phyloP scores from a whole-genome alignment of 2,329 filamentous ascomycete species.

The Chrysoporthe puriensis region DNA sequence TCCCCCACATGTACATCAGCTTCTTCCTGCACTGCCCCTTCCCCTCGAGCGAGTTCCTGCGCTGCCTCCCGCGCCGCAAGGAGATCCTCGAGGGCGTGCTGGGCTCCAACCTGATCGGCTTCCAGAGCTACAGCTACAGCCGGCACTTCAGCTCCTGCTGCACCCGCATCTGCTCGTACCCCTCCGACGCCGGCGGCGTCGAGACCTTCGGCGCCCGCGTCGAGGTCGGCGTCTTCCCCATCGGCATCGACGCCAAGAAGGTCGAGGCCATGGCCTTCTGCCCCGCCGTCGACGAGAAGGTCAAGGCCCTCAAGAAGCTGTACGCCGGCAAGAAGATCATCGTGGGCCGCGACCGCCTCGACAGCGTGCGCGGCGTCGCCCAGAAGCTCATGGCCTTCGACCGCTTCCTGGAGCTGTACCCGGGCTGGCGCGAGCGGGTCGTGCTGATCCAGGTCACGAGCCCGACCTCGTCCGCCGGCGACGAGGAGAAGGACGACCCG shows the following conservation, averaged over 20 bases:
- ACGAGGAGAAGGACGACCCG: conserved; percentile 75
- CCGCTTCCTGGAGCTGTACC: conserved; percentile 85
- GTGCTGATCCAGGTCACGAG: conserved; percentile 95
- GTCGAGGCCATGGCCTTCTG: conserved; percentile 78
- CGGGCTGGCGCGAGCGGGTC: conserved; percentile 89
- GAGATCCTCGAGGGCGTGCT: conserved; percentile 89
- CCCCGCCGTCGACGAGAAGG: conserved; percentile 70
- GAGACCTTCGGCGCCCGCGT: conserved; percentile 89
- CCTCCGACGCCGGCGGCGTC: conserved; percentile 81
- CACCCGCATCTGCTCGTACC: conserved; percentile 87
- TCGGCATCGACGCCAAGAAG: conserved; percentile 86
- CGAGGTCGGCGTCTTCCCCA: conserved; percentile 90
- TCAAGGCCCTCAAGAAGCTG: conserved; percentile 71
- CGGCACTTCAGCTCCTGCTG: conserved; percentile 95
- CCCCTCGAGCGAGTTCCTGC: conserved; percentile 92
- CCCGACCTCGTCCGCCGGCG: conserved; percentile 70
- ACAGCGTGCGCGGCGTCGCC: conserved; percentile 90
- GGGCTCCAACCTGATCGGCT: conserved; percentile 89
- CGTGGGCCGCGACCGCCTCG: conserved; percentile 89
- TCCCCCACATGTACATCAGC: conserved; percentile 89
- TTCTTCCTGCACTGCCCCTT: conserved; percentile 96
- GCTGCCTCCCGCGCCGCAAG: conserved; percentile 85
- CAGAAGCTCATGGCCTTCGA: conserved; percentile 96
- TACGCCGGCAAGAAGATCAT: conserved; percentile 94
- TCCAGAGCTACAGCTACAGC: conserved; percentile 94